Evolutionary conservation across 2,329 filamentous ascomycete species (phyloP).

Genomic region (Gremmenia infestans): DNA sequence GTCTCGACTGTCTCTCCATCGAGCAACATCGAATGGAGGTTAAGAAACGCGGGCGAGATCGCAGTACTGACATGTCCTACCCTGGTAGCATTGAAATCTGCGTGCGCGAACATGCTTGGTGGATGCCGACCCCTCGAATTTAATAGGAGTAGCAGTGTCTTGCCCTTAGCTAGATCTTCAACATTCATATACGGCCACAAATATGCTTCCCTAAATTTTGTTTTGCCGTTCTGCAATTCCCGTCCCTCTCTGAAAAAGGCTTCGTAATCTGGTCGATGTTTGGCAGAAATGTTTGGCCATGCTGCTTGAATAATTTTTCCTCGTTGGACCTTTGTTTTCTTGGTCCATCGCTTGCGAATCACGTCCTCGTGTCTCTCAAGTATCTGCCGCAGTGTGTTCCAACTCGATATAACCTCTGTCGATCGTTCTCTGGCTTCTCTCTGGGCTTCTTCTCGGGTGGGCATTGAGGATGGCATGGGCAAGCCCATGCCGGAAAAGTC

Average conservation of each 20-base stretch:
- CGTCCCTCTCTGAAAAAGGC: slow-evolving; percentile 28
- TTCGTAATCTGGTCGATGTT: slow-evolving; percentile 46
- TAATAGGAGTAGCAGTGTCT: slow-evolving; percentile 44
- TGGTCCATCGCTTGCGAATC: slow-evolving; percentile 50
- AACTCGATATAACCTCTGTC: slow-evolving; percentile 5
- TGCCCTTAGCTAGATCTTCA: slow-evolving; percentile 46
- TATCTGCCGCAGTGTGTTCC: slow-evolving; percentile 30
- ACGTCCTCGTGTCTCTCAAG: slow-evolving; percentile 46
- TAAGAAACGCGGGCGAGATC: slow-evolving; percentile 27
- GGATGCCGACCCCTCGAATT: slow-evolving; percentile 45
- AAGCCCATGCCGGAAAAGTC: neutral
- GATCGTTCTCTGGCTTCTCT: slow-evolving; percentile 13
- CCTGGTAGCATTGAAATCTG: slow-evolving; percentile 36
- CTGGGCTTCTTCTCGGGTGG: slow-evolving; percentile 5
- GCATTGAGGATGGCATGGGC: slow-evolving; percentile 2
- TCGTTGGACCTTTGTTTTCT: slow-evolving; percentile 45
- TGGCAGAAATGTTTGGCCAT: slow-evolving; percentile 45
- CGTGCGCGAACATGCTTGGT: slow-evolving; percentile 43
- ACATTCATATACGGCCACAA: slow-evolving; percentile 53
- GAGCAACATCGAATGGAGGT: slow-evolving; percentile 33
- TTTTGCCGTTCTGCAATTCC: slow-evolving; percentile 13
- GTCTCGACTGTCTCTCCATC: slow-evolving; percentile 28
- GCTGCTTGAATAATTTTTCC: slow-evolving; percentile 37
- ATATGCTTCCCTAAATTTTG: slow-evolving; percentile 33
- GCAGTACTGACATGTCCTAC: slow-evolving; percentile 27